Percentiles rank a stretch among this genome's conserved stretches.
Evolutionary conservation across 768 basidiomycete genomes (phyloP).

Genomic region (Nidularia pulvinata): DNA sequence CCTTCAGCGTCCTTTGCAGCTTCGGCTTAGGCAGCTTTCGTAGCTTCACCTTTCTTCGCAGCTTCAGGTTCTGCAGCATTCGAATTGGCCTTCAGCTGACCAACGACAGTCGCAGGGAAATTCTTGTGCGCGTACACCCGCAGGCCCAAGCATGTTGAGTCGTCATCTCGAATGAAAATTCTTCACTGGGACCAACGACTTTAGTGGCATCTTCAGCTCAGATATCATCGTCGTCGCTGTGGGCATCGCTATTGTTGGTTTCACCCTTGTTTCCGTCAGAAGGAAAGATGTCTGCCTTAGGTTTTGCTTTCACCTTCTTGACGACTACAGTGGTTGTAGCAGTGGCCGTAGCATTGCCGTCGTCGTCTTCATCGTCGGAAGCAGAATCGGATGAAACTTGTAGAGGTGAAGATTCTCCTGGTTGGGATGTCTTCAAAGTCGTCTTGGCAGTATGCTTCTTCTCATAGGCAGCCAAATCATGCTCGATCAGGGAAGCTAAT

Average conservation of each 20-base stretch:
- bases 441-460: conserved; percentile 23
- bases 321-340: conserved; percentile 20
- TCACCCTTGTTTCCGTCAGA: background rate
- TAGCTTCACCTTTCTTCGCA: conserved; percentile 15
- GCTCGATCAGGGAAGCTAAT: conserved; percentile 28
- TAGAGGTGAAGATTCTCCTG: background rate
- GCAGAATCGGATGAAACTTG: background rate
- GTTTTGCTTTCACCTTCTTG: conserved; percentile 6
- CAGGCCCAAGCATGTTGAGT: conserved; percentile 36
- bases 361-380: conserved; percentile 7
- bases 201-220: background rate
- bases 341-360: conserved; percentile 19
- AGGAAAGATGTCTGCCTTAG: background rate
- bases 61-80: conserved; percentile 16
- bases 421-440: conserved; percentile 7
- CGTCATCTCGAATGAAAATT: conserved; percentile 24
- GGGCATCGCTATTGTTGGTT: background rate
- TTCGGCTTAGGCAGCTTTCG: background rate
- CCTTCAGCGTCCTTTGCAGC: background rate
- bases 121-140: conserved; percentile 32
- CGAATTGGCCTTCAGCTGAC: conserved; percentile 23
- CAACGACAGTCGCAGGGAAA: conserved; percentile 6
- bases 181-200: conserved; percentile 5
- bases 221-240: background rate
- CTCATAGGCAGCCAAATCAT: conserved; percentile 31